Base-by-base conservation (phyloP, 805 yeast species). In the Hanseniaspora valbyensis region DNA sequence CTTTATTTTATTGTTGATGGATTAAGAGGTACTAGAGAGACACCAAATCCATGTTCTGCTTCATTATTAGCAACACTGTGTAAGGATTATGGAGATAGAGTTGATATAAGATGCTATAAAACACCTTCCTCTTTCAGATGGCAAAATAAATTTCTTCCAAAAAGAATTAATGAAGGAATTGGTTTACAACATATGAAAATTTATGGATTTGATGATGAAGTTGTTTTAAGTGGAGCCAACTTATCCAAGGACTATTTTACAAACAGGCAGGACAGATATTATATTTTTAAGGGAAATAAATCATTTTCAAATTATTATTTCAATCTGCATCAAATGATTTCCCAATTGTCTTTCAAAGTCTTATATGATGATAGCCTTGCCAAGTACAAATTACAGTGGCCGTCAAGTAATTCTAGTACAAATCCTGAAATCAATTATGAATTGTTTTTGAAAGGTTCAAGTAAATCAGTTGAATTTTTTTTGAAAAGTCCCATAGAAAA, bases 141-240 rank as follows among this genome's bases (percentile, higher is more conserved):
- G 53, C 74, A 76, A 52, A 79, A 80, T 59, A 56, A 66, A 8
- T 42, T 83, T 40, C 72, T 87, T 2, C 98, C 98, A 0, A 81
- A 75, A 53, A 73, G 98, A 55, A 71, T 90, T 55, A 88, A 89
- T 64, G 98, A 92, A 67, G 89, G 94, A 3, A 71, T 75, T 57
- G 98, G 98, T 0, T 72, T 92, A 46, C 98, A 92, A 64, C 98
- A 92, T 62, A 92, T 92, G 97, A 92, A 92, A 63, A 74, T 92
- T 26, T 92, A 92, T 63, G 98, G 98, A 1, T 80, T 89, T 59
- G 98, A 92, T 63, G 78, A 87, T 59, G 95, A 89, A 61, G 78
- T 92, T 38, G 75, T 92, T 18, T 71, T 92, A 29, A 76, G 84
- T 16, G 98, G 97, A 6, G 98, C 98, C 2, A 92, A 92, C 60